These are phyloP conservation scores for Saksenaea vasiformis DNA, from an alignment of 371 early-diverging fungal species.

Conservation along the genomic window DNA sequence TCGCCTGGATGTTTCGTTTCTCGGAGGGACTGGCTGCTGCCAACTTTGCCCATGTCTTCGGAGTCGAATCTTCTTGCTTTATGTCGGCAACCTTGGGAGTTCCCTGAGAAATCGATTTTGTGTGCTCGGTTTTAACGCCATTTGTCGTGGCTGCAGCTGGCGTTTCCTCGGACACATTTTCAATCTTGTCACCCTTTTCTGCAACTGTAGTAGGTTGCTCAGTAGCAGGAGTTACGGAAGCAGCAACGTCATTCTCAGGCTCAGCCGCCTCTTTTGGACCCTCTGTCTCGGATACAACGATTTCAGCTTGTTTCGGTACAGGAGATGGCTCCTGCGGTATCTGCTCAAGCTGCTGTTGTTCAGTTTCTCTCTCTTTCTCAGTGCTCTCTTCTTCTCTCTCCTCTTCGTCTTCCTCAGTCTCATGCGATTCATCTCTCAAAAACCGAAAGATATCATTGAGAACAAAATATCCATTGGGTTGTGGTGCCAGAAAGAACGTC, in stretches of 20 bases:
- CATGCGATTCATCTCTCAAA: constrained; percentile 69
- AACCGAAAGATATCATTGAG: constrained; percentile 95
- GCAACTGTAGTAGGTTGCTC: constrained; percentile 1
- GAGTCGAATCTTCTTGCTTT: constrained; percentile 5
- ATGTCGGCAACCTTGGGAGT: neutral
- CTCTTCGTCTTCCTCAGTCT: constrained; percentile 26
- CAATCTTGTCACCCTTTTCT: constrained; percentile 2
- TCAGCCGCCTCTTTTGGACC: neutral
- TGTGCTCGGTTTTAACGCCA: neutral
- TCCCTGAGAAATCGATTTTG: neutral
- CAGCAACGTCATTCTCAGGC: neutral
- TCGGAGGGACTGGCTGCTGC: constrained; percentile 29
- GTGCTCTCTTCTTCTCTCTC: constrained; percentile 17
- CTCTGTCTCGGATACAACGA: neutral
- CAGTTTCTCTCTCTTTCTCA: constrained; percentile 7
- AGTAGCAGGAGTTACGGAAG: neutral
- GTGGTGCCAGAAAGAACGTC: constrained; percentile 92
- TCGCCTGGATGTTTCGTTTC: constrained; percentile 17
- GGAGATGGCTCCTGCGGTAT: constrained; percentile 10
- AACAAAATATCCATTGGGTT: constrained; percentile 90
- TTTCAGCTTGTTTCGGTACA: neutral
- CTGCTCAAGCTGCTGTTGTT: constrained; percentile 1
- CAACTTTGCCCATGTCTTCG: constrained; percentile 58
- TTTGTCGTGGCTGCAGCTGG: neutral
- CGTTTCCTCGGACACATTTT: constrained; percentile 11